phyloP scores from a whole-genome alignment of 2,329 filamentous ascomycete species.

The Penicillium vulpinum region DNA sequence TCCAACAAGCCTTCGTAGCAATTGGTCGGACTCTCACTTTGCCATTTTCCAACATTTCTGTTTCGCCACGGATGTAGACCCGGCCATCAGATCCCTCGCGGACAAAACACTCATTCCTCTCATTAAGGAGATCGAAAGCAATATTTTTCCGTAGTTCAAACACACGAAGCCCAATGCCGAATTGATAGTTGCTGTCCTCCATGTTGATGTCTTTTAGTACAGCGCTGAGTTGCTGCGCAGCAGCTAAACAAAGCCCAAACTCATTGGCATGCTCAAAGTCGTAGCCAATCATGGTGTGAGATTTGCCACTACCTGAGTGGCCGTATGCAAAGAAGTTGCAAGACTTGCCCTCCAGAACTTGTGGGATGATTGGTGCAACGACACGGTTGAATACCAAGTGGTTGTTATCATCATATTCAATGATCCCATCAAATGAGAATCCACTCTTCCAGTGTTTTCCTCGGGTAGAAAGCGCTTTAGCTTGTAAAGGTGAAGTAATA shows the following conservation, averaged over 20 bases:
- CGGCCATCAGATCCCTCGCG: slow-evolving; percentile 45
- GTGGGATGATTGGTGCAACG: slow-evolving; percentile 36
- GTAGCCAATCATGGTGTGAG: slow-evolving; percentile 48
- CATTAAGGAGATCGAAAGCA: slow-evolving; percentile 47
- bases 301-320: slow-evolving; percentile 46
- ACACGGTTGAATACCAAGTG: slow-evolving; percentile 31
- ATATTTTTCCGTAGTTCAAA: slow-evolving; percentile 46
- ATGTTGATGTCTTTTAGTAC: slow-evolving; percentile 29
- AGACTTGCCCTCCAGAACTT: slow-evolving; percentile 36
- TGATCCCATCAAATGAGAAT: slow-evolving; percentile 22
- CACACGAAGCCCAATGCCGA: slow-evolving; percentile 43
- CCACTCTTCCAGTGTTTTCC: slow-evolving; percentile 28
- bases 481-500: not conserved
- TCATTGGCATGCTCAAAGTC: slow-evolving; percentile 36
- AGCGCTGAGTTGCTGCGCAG: slow-evolving; percentile 34
- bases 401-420: slow-evolving; percentile 26
- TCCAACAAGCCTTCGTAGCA: slow-evolving; percentile 31
- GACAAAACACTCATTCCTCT: slow-evolving; percentile 41
- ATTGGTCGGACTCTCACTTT: slow-evolving; percentile 47
- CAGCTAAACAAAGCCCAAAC: slow-evolving; percentile 42
- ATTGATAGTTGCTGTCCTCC: not conserved
- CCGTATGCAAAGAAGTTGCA: slow-evolving; percentile 50
- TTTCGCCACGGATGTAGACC: slow-evolving; percentile 45
- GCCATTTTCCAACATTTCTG: slow-evolving; percentile 42
- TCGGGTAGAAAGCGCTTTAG: not conserved